Evolutionary conservation across 2,329 filamentous ascomycete genomes (phyloP).

Genomic region (Xylaria sp.): DNA sequence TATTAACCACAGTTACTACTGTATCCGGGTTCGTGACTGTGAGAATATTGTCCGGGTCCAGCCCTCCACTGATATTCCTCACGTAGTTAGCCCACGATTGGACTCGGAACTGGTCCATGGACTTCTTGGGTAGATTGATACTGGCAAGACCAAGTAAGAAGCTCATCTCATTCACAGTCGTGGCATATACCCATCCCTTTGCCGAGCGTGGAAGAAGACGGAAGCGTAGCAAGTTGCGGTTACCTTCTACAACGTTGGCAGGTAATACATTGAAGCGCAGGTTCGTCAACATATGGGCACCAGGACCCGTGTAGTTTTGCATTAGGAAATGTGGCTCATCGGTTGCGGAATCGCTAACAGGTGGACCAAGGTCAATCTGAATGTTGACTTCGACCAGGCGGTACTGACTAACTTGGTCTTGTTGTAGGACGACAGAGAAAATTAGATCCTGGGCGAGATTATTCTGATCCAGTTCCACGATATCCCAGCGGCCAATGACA

Average conservation of each 20-base stretch:
- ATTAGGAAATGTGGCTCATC: not conserved
- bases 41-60: constrained; percentile 9
- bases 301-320: not conserved
- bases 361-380: constrained; percentile 4
- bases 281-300: constrained; percentile 15
- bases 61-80: not conserved
- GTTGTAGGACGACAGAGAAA: constrained; percentile 7
- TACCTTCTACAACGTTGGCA: not conserved
- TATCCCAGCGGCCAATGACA: not conserved
- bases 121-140: not conserved
- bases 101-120: constrained; percentile 18
- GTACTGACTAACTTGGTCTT: constrained; percentile 17
- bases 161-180: constrained; percentile 11
- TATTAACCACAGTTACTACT: constrained; percentile 9
- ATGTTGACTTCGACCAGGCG: constrained; percentile 10
- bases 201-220: constrained; percentile 15
- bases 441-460: constrained; percentile 21
- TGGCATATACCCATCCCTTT: constrained; percentile 15
- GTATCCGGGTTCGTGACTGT: constrained; percentile 14
- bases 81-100: constrained; percentile 14
- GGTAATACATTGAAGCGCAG: constrained; percentile 23
- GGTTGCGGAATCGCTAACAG: not conserved
- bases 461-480: constrained; percentile 3
- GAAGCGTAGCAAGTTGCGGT: not conserved
- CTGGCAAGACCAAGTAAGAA: constrained; percentile 8